Base-by-base conservation (phyloP, 495 filamentous ascomycete species). In the Penicillium bovifimosum region DNA sequence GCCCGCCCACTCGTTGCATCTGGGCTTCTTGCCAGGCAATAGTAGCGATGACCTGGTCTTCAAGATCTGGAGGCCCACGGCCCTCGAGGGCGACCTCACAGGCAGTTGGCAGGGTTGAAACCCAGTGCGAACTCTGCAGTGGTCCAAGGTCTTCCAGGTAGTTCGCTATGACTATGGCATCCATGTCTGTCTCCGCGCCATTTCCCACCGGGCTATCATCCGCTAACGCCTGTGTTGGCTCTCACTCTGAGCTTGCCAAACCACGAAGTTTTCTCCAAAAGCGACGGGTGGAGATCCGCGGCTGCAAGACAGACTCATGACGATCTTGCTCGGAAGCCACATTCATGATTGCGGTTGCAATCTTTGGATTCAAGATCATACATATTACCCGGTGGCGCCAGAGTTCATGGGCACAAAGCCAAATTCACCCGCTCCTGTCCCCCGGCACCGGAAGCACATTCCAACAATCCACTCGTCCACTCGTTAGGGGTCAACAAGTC, bases 1-100 rank as follows among this genome's bases (percentile, higher is more conserved):
- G 58, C 27, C 49, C 18, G 9, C 43, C 50, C 38, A 67, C 44
- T 9, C 53, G 59, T 17, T 50, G 39, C 32, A 55, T 32, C 20
- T 50, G 31, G 38, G 40, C 31, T 24, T 8, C 18, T 28, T 54
- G 35, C 36, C 43, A 54, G 18, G 27, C 28, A 41, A 54, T 54
- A 17, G 51, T 54, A 11, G 43, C 26, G 47, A 54, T 48, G 7
- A 48, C 51, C 43, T 54, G 35, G 24, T 54, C 51, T 48, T 47
- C 13, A 27, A 54, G 35, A 34, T 47, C 36, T 26, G 43, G 28
- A 45, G 50, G 50, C n/a, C 50, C 50, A 52, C 41, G 31, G 41
- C 50, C 40, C 39, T 52, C 50, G 13, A 52, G 50, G 16, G 41
- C 50, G 9, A 34, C 6, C 24, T 52, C 31, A 31, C 31, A 45